Evolutionary conservation across 495 filamentous ascomycete species (phyloP), one percentile per base, ranked within the genome.

Genomic region (Cryomyces antarcticus): DNA sequence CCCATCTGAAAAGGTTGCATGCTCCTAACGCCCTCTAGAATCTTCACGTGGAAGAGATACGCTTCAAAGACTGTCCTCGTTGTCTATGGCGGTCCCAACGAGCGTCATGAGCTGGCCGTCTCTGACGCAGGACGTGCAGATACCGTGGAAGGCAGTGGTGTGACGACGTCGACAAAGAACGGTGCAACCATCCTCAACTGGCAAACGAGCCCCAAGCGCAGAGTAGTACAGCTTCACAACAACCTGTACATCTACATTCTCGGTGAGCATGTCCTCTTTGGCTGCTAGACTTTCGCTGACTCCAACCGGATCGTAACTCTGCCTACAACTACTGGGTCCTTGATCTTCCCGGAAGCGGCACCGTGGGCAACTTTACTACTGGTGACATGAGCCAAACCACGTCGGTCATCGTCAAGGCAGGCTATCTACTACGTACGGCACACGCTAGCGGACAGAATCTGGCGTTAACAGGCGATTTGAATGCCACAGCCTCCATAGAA

Each of bases 251-350:
- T 81, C 12, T 64, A 73, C 41, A 56, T 78, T 31, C 57, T 79
- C 2, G 17, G 17, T 24, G 17, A 24, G 17, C 2, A 24, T 24
- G 17, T 24, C 17, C 17, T 24, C 17, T 24, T 24, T 24, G 17
- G 17, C 17, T 24, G 17, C 17, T 24, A 24, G 17, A 24, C 17
- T 24, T 24, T 24, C 17, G 17, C 17, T 24, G 17, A 24, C 17
- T 2, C 2, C 17, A 2, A 2, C 1, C 17, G 63, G 74, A 79
- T 50, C 69, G 78, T n/a, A 76, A 80, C 56, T 61, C 69, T n/a
- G 78, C 76, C 0, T 83, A 83, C 59, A 73, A 80, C 50, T 82
- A 78, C 65, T 85, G 78, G 80, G 67, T 70, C 9, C 69, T 75
- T 2, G 62, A 79, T 45, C 52, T 75, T 7, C 57, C 57, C 1